Conservation (phyloP, 2,329 filamentous ascomycete species). For the Tolypocladium endophyticum region DNA sequence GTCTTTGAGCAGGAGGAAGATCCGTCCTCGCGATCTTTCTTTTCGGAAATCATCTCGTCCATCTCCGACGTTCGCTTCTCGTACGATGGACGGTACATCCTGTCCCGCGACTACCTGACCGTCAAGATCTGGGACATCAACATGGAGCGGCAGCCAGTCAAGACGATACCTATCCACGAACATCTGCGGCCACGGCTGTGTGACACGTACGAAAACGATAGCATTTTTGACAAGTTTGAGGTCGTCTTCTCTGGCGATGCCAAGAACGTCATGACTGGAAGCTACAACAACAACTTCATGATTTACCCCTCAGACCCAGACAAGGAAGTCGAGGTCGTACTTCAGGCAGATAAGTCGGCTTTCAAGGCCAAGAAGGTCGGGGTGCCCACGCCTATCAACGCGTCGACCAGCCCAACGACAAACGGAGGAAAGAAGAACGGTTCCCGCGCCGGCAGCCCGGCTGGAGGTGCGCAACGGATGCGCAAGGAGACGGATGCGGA, state of each 20-base stretch:
- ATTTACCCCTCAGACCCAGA: slow-evolving; percentile 96
- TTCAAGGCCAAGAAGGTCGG: slow-evolving; percentile 99
- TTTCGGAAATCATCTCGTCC: slow-evolving; percentile 98
- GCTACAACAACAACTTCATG: slow-evolving; percentile 99
- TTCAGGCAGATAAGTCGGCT: slow-evolving; percentile 96
- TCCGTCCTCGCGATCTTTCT: slow-evolving; percentile 92
- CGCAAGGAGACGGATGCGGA: slow-evolving; percentile 98
- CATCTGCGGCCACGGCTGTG: slow-evolving; percentile 88
- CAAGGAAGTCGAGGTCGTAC: slow-evolving; percentile 92
- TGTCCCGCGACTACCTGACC: slow-evolving; percentile 94
- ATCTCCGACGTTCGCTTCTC: slow-evolving; percentile 99
- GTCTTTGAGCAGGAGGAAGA: slow-evolving; percentile 99
- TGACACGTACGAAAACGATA: slow-evolving; percentile 98
- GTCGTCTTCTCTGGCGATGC: slow-evolving; percentile 97
- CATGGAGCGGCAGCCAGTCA: slow-evolving; percentile 95
- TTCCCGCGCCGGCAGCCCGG: slow-evolving; percentile 81
- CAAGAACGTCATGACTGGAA: slow-evolving; percentile 99
- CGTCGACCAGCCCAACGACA: slow-evolving; percentile 62
- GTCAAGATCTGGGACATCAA: slow-evolving; percentile 99
- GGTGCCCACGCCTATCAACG: slow-evolving; percentile 92
- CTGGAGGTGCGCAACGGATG: slow-evolving; percentile 75
- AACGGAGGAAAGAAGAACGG: slow-evolving; percentile 74
- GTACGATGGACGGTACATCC: slow-evolving; percentile 89
- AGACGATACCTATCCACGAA: slow-evolving; percentile 98
- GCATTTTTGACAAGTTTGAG: slow-evolving; percentile 99